These are phyloP conservation scores for Petrea volubilis DNA, from an alignment of 257 asterid species.

Conservation along the genomic window DNA sequence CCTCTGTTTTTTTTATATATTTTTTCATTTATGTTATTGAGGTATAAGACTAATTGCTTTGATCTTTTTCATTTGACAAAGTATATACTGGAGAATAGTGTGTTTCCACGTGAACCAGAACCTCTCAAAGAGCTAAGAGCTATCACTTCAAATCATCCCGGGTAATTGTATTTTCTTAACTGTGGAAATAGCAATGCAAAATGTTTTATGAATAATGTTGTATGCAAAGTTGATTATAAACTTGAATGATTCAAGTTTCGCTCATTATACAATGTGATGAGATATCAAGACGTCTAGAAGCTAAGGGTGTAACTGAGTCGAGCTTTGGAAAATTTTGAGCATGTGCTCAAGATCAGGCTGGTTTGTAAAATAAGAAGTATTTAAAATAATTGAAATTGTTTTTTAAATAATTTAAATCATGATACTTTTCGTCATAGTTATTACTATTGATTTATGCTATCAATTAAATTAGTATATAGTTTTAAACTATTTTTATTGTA, in stretches of 20 bases:
- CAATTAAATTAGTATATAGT: too few relatives aligned
- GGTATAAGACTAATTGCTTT: not conserved
- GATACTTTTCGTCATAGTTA: too few relatives aligned
- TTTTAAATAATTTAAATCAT: too few relatives aligned
- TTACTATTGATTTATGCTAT: too few relatives aligned
- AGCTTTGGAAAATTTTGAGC: too few relatives aligned
- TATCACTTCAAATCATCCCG: conserved; percentile 46
- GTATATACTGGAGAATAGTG: conserved; percentile 56
- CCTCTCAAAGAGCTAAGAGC: conserved; percentile 54
- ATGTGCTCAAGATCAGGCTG: too few relatives aligned
- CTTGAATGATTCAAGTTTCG: not conserved
- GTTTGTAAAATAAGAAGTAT: too few relatives aligned
- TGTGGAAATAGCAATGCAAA: not conserved
- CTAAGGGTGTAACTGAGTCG: too few relatives aligned
- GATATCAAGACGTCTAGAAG: not conserved
- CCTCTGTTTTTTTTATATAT: too few relatives aligned
- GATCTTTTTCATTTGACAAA: not conserved
- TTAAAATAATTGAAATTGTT: too few relatives aligned
- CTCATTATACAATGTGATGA: not conserved
- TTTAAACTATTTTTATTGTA: too few relatives aligned
- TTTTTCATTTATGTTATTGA: not conserved
- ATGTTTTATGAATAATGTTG: not conserved
- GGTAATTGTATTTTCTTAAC: conserved; percentile 18
- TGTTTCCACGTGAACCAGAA: conserved; percentile 51
- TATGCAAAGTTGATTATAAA: not conserved